Percentiles rank a stretch among this genome's conserved stretches.
Conservation (phyloP, 164 flowering plant genomes). For the Nymphaea colorata region DNA sequence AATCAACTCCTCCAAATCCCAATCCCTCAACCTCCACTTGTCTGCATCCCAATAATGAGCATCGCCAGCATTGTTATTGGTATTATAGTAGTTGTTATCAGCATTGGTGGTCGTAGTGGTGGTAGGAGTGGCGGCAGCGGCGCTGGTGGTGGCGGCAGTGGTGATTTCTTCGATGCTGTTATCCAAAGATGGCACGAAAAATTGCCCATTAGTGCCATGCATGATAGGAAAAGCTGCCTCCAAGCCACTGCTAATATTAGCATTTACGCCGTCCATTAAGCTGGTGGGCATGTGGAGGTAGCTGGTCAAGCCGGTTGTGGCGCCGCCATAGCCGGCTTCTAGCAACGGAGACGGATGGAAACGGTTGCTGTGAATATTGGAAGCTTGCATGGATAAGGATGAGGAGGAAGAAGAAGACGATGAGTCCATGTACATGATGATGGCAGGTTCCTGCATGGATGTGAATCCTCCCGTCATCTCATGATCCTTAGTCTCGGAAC, state of each 20-base stretch:
- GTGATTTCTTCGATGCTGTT: conserved; percentile 22
- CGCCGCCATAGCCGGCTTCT: conserved; percentile 8
- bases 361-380: neutral
- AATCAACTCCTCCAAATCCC: conserved; percentile 83
- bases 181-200: conserved; percentile 44
- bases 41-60: conserved; percentile 50
- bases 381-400: conserved; percentile 18
- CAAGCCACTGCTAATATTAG: neutral
- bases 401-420: conserved; percentile 6
- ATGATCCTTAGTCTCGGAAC: conserved; percentile 23
- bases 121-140: conserved; percentile 8
- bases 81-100: neutral
- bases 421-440: conserved; percentile 33
- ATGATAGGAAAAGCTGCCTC: neutral
- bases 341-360: no score
- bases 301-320: conserved; percentile 16
- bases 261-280: conserved; percentile 21
- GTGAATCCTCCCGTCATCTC: conserved; percentile 12
- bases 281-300: conserved; percentile 22
- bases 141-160: conserved; percentile 8
- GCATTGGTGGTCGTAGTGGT: neutral
- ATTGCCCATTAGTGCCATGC: conserved; percentile 11
- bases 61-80: conserved; percentile 5
- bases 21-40: conserved; percentile 51
- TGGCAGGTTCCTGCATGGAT: conserved; percentile 24